These are phyloP conservation scores for Apiospora pterosperma DNA, from an alignment of 2,329 filamentous ascomycete species.

Conservation along the genomic window DNA sequence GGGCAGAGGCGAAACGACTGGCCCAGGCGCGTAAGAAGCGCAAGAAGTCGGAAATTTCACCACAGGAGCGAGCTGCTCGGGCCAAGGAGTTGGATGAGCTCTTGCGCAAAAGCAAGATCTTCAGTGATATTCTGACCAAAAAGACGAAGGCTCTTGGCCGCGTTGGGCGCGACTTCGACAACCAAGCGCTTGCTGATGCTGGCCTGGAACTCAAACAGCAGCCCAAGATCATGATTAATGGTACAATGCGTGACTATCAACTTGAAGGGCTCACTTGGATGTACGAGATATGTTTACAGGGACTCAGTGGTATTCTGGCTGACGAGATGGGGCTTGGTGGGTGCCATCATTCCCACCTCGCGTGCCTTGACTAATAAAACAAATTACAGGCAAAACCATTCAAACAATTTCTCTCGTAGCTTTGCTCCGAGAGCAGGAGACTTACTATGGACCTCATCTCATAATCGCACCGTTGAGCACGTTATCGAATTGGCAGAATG, in stretches of 20 bases:
- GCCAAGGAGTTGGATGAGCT: slow-evolving; percentile 58
- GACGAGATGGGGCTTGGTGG: slow-evolving; percentile 97
- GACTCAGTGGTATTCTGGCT: slow-evolving; percentile 95
- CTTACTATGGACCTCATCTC: slow-evolving; percentile 82
- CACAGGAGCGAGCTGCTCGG: slow-evolving; percentile 54
- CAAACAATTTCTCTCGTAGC: slow-evolving; percentile 98
- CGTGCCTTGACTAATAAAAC: background rate
- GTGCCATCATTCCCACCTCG: background rate
- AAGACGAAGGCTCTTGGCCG: slow-evolving; percentile 62
- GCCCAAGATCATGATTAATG: slow-evolving; percentile 78
- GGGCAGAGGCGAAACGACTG: slow-evolving; percentile 41
- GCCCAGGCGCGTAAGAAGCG: slow-evolving; percentile 31
- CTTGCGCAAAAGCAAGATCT: slow-evolving; percentile 56
- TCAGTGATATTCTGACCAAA: slow-evolving; percentile 60
- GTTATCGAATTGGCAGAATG: slow-evolving; percentile 96
- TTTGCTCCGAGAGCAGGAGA: slow-evolving; percentile 90
- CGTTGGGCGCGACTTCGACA: slow-evolving; percentile 58
- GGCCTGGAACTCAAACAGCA: slow-evolving; percentile 79
- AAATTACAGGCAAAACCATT: slow-evolving; percentile 82
- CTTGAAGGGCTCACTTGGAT: slow-evolving; percentile 99
- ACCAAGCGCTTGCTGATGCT: slow-evolving; percentile 57
- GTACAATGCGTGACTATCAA: slow-evolving; percentile 97
- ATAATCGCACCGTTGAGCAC: slow-evolving; percentile 97
- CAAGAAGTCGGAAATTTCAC: slow-evolving; percentile 46
- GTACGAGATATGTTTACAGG: slow-evolving; percentile 99